Base-by-base conservation (phyloP, 148 eudicot species). In the Talinum fruticosum region DNA sequence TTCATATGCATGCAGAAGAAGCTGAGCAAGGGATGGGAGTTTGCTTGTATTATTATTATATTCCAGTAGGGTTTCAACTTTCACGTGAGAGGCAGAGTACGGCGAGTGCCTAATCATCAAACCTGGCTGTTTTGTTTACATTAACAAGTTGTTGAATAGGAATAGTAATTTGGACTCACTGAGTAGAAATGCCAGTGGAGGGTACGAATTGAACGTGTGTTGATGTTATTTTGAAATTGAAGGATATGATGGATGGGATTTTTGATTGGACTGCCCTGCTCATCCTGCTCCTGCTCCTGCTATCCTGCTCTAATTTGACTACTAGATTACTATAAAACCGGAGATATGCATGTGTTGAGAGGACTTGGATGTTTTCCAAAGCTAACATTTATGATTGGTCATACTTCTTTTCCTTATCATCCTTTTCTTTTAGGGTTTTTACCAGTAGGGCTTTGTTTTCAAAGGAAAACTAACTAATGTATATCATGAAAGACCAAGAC, bases 1-100 rank as follows among this genome's bases (percentile, higher is more conserved):
- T 35, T 13, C 68, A 6, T 10, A 23, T 59, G 26, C 64, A 59
- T 59, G 64, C 64, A 59, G 18, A 49, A 10, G 54, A 49, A 49
- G 54, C 45, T 41, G 10, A 41, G 45, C 6, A 41, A 5, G 45
- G 10, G 10, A 41, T 5, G 45, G 45, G 45, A 10, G 45, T 41
- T 41, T 5, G 45, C 6, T 41, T 41, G 45, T 41, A 41, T 41
- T 41, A 41, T 41, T 59, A 59, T 59, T 59, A 28, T 26, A 62
- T 1, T 26, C n/a, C n/a, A n/a, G 34, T 62, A 62, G 66, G 66
- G 66, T 26, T 24, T 62, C 30, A 59, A n/a, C 29, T 18, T 73
- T 84, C 89, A 88, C 89, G 89, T 88, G 91, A 81, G 8, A 62
- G 14, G 32, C 66, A 62, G 66, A 12, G 66, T 62, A 62, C 33